Base-by-base conservation (phyloP, 345 rosid species). In the Ailanthus altissimus region DNA sequence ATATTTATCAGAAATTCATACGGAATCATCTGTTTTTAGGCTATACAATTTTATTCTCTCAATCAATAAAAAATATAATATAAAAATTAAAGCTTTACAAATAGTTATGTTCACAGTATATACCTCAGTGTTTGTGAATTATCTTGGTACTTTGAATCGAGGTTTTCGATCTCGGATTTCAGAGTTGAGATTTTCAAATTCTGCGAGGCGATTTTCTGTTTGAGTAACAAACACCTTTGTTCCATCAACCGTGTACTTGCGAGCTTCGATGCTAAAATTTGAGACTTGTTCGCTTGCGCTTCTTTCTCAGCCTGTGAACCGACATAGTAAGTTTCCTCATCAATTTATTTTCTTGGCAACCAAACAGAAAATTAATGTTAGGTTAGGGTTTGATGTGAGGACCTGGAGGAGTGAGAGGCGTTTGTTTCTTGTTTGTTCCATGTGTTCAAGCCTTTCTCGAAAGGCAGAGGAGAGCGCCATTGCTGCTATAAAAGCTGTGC, bases 381-480 rank as follows among this genome's bases (percentile, higher is more conserved):
- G 13, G 72, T 23, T 69, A 6, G 36, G 53, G 72, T 58, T 40
- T 47, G 51, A 43, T 28, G 9, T 36, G 32, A 14, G 21, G 69
- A 90, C 97, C 92, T 89, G 92, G 46, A 89, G 97, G 66, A 88
- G 89, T 68, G 76, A 45, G 70, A 93, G 87, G 15, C 92, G 90
- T 61, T 90, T 79, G 77, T 81, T 88, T 84, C 93, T 87, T 73
- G 91, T 84, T 6, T 70, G 79, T 61, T 93, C 97, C 92, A 91
- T 88, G 47, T 83, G 86, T 42, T 89, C 90, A 2, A 93, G 84
- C 69, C 98, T 83, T 76, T 90, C 93, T 36, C 81, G 84, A 83
- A 93, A 93, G 18, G 97, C 88, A 49, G 80, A 72, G 47, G 92
- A 82, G 53, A 90, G 92, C 87, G 89, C 91, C 97, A 91, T 91